phyloP scores from a whole-genome alignment of 345 rosid species.

The Pugionium cornutum region DNA sequence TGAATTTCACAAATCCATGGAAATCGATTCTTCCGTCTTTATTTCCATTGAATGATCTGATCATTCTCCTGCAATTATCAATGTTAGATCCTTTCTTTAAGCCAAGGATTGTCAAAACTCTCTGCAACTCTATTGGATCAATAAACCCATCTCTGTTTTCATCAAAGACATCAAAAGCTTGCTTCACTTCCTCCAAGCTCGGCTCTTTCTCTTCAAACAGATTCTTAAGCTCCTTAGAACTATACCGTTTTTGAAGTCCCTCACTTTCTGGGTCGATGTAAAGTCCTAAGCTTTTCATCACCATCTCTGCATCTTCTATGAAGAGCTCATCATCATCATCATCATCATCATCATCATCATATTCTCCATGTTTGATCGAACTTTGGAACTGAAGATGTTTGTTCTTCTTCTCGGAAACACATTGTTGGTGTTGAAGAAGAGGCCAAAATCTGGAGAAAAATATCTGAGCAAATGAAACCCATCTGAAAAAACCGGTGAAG shows the following conservation, averaged over 20 bases:
- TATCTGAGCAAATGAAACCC: constrained; percentile 29
- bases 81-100: constrained; percentile 49
- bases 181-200: constrained; percentile 71
- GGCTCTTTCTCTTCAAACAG: constrained; percentile 80
- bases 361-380: constrained; percentile 1
- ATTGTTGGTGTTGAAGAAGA: constrained; percentile 34
- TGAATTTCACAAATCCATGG: constrained; percentile 64
- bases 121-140: constrained; percentile 70
- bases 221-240: constrained; percentile 47
- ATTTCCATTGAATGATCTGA: constrained; percentile 54
- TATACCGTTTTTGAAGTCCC: constrained; percentile 43
- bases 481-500: constrained; percentile 36
- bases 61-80: constrained; percentile 66
- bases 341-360: background rate
- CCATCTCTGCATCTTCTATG: constrained; percentile 61
- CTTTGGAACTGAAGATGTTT: constrained; percentile 37
- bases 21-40: constrained; percentile 70
- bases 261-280: constrained; percentile 44
- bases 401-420: constrained; percentile 31
- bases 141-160: constrained; percentile 74
- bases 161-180: constrained; percentile 81
- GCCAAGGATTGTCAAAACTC: constrained; percentile 56
- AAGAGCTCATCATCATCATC: constrained; percentile 38
- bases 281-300: constrained; percentile 66
- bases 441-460: constrained; percentile 49